Conservation (phyloP, 2,329 filamentous ascomycete genomes). For the Leptosphaerulina australis region DNA sequence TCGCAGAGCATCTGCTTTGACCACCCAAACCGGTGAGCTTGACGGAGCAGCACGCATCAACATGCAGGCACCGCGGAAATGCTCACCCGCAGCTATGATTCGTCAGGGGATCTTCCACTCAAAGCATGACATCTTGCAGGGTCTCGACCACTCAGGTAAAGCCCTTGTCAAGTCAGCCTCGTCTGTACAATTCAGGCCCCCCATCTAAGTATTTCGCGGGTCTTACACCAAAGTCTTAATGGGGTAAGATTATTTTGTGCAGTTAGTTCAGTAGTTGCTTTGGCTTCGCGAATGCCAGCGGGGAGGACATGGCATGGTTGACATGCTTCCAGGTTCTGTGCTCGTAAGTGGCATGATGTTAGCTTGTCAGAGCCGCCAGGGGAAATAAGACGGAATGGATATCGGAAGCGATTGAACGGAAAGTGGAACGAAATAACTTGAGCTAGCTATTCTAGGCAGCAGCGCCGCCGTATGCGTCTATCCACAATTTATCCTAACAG, state of each 20-base stretch:
- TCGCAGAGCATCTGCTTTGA: conserved; percentile 22
- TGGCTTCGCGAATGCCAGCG: not conserved
- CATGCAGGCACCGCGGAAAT: conserved; percentile 18
- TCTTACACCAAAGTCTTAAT: conserved; percentile 31
- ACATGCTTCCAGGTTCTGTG: conserved; percentile 1
- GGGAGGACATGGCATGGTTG: not conserved
- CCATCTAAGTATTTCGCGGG: conserved; percentile 40
- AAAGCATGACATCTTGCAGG: conserved; percentile 13
- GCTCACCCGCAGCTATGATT: conserved; percentile 12
- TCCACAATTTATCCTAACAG: conserved; percentile 31
- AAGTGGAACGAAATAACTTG: conserved; percentile 15
- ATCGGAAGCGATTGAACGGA: conserved; percentile 6
- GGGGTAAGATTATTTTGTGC: conserved; percentile 10
- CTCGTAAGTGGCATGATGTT: conserved; percentile 1
- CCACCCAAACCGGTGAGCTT: conserved; percentile 21
- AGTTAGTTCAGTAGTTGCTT: conserved; percentile 6
- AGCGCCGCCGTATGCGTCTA: conserved; percentile 30
- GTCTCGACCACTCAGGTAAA: conserved; percentile 17
- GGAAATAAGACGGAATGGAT: conserved; percentile 3
- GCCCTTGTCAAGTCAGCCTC: conserved; percentile 41
- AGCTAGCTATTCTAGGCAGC: conserved; percentile 34
- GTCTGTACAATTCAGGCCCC: conserved; percentile 35
- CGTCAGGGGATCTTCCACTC: conserved; percentile 14
- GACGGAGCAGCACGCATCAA: conserved; percentile 22
- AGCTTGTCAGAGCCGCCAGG: conserved; percentile 3